Conservation (phyloP, 371 early-diverging fungal genomes). For the Sporodiniella umbellata region DNA sequence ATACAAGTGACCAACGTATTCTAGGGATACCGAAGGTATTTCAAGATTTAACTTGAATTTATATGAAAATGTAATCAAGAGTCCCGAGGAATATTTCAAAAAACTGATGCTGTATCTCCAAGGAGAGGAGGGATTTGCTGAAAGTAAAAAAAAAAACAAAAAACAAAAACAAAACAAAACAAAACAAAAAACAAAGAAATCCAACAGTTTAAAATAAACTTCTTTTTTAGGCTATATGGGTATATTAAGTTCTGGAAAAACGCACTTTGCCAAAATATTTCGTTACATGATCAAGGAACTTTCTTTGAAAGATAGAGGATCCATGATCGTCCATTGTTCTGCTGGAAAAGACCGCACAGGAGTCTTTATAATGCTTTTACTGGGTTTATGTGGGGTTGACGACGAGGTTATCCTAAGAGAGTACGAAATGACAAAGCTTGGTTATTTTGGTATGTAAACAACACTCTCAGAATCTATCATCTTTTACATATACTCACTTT, state of each 20-base stretch:
- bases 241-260: slow-evolving; percentile 20
- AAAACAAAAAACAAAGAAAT: neutral
- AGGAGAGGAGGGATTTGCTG: slow-evolving; percentile 21
- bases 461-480: neutral
- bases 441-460: slow-evolving; percentile 26
- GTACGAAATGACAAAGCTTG: slow-evolving; percentile 52
- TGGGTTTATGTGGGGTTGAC: slow-evolving; percentile 67
- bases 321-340: slow-evolving; percentile 77
- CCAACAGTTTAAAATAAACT: too few relatives aligned
- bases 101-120: slow-evolving; percentile 12
- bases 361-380: slow-evolving; percentile 63
- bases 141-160: slow-evolving; percentile 6
- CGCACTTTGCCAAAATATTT: slow-evolving; percentile 15
- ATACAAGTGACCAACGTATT: neutral
- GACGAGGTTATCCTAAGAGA: slow-evolving; percentile 71
- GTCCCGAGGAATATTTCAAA: slow-evolving; percentile 4
- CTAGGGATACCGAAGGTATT: slow-evolving; percentile 13
- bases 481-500: neutral
- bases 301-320: slow-evolving; percentile 2
- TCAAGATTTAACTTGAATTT: slow-evolving; percentile 11
- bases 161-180: neutral
- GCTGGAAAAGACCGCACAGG: slow-evolving; percentile 89
- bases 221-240: slow-evolving; percentile 7
- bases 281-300: slow-evolving; percentile 16
- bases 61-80: slow-evolving; percentile 12